A percentile compares a stretch with the other conserved stretches of the same genome.
Conservation (phyloP, 495 filamentous ascomycete species). For the Aspergillus cavernicola region DNA sequence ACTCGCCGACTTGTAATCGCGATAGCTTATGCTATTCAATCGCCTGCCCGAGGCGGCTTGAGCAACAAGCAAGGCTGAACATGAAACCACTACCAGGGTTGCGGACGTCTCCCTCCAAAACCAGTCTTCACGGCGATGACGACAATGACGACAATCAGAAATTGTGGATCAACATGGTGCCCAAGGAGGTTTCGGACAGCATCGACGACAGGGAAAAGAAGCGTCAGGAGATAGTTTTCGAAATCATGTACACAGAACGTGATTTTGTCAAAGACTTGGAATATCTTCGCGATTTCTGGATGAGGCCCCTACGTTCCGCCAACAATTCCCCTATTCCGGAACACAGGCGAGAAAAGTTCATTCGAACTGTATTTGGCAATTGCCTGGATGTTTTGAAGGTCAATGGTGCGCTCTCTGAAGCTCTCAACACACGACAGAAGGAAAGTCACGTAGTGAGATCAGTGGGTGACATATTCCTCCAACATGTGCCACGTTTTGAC, state of each 20-base stretch:
- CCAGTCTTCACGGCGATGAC: conserved; percentile 79
- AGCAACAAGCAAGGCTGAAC: conserved; percentile 92
- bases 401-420: conserved; percentile 80
- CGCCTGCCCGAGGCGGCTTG: conserved; percentile 88
- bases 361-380: conserved; percentile 93
- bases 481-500: conserved; percentile 86
- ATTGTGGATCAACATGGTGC: conserved; percentile 98
- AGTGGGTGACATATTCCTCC: conserved; percentile 91
- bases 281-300: conserved; percentile 98
- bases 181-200: conserved; percentile 88
- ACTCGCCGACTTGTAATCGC: conserved; percentile 93
- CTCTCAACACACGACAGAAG: conserved; percentile 85
- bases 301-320: conserved; percentile 75
- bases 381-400: conserved; percentile 91
- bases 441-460: conserved; percentile 82
- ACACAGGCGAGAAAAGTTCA: conserved; percentile 81
- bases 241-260: conserved; percentile 97
- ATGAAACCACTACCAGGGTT: conserved; percentile 86
- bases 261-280: conserved; percentile 99
- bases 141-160: conserved; percentile 88
- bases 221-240: conserved; percentile 95
- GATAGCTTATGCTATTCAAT: conserved; percentile 98
- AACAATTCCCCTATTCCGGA: conserved; percentile 84
- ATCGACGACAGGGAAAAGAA: conserved; percentile 92
- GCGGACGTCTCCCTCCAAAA: conserved; percentile 72